Conservation (phyloP, 1,284 basidiomycete genomes). For the Apiotrichum mycotoxinovorans region DNA sequence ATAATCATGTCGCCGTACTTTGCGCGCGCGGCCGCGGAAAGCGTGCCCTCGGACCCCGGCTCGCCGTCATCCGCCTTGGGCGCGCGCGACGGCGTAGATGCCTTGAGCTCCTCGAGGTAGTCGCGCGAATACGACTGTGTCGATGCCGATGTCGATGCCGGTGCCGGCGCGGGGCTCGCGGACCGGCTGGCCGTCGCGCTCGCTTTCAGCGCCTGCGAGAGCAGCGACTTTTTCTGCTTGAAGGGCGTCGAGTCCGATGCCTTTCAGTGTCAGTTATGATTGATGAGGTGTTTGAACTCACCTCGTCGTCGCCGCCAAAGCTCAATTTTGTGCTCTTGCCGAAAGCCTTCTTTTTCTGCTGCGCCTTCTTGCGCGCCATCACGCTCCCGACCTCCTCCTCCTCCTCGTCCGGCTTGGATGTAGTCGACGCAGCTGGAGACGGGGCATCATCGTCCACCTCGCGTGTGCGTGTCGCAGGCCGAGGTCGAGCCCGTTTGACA, state of each 20-base stretch:
- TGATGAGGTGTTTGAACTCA: conserved; percentile 1
- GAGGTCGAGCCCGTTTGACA: conserved; percentile 43
- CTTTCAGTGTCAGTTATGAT: conserved; percentile 9
- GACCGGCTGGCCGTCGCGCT: conserved; percentile 12
- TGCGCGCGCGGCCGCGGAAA: conserved; percentile 35
- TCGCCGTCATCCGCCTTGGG: conserved; percentile 52
- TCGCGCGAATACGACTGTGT: conserved; percentile 62
- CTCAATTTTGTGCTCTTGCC: conserved; percentile 57
- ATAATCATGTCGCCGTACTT: conserved; percentile 44
- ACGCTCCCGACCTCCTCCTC: conserved; percentile 33
- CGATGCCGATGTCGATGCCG: conserved; percentile 45
- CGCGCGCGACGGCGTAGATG: conserved; percentile 65
- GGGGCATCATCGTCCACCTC: conserved; percentile 33
- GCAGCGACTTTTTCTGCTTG: conserved; percentile 47
- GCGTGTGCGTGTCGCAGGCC: conserved; percentile 36
- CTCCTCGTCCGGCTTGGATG: conserved; percentile 15
- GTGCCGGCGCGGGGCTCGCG: conserved; percentile 47
- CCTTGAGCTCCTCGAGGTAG: conserved; percentile 77
- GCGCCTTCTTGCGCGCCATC: conserved; percentile 43
- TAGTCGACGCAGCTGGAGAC: conserved; percentile 27
- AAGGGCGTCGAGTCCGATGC: conserved; percentile 31
- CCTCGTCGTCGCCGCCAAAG: conserved; percentile 71
- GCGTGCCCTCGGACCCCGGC: conserved; percentile 22
- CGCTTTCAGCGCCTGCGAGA: conserved; percentile 45
- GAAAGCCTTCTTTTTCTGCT: conserved; percentile 28